Conservation (phyloP, 148 eudicot species). For the Hydrangea macrophylla region DNA sequence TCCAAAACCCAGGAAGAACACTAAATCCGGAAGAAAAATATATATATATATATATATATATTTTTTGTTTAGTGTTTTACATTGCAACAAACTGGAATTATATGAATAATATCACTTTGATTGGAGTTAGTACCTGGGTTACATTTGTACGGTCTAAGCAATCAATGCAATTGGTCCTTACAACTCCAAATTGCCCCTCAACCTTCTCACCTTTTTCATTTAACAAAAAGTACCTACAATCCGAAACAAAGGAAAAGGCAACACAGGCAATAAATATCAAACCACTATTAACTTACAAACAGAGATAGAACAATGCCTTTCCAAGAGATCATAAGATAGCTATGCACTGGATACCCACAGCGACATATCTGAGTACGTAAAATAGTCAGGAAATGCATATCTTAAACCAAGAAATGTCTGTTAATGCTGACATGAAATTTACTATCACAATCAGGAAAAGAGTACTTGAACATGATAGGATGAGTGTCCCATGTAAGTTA, state of each 20-base stretch:
- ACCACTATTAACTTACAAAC: background rate
- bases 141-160: slow-evolving; percentile 99
- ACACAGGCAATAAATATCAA: background rate
- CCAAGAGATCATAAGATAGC: background rate
- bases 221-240: slow-evolving; percentile 72
- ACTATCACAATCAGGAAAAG: no score
- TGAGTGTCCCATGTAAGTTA: background rate
- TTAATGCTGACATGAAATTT: background rate
- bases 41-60: no score
- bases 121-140: slow-evolving; percentile 62
- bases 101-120: background rate
- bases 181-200: slow-evolving; percentile 80
- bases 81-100: background rate
- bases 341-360: no score
- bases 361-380: no score
- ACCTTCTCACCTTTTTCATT: slow-evolving; percentile 82
- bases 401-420: background rate
- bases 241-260: slow-evolving; percentile 2
- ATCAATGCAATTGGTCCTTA: slow-evolving; percentile 92
- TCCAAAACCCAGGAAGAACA: slow-evolving; percentile 2
- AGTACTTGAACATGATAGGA: background rate
- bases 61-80: slow-evolving; percentile 1
- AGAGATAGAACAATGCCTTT: background rate
- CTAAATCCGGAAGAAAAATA: background rate
- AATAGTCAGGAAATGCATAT: background rate